Base-by-base conservation (phyloP, 495 filamentous ascomycete species). In the Sporormia fimetaria region DNA sequence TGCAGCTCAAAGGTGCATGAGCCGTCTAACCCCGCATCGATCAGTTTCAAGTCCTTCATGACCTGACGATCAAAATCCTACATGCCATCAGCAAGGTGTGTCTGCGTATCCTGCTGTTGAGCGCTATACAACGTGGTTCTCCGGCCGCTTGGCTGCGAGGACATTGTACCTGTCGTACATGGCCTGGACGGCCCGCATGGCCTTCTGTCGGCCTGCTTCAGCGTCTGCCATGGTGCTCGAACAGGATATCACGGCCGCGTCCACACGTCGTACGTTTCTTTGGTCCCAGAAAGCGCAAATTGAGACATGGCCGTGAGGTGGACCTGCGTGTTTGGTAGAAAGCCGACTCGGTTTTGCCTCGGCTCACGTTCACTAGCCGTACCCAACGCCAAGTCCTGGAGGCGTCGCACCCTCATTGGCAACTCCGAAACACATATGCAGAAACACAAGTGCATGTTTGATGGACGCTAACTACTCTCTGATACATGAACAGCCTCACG, bases 91-190 rank as follows among this genome's bases (percentile, higher is more conserved):
- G 23, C 17, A 39, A 12, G 22, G 4, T 15, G n/a, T 14, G 2
- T 9, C 31, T 14, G 11, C 11, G 6, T 31, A 20, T 33, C n/a
- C 24, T 25, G 40, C 20, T 11, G n/a, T 29, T 6, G 21, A 6
- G 10, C 36, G 46, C 53, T n/a, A 18, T n/a, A 49, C 53, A 38
- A 42, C 33, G 30, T 55, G 52, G 20, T 45, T 18, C 2, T 23
- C 29, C 16, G 50, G 43, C 22, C 52, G 29, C 12, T 33, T 16
- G 9, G 23, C 38, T 16, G 43, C 37, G 11, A 55, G 33, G 8
- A 48, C 37, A 3, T 28, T 42, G 31, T 57, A 63, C 55, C 61
- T 44, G 11, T 64, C 60, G 39, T 63, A 66, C 30, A 64, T 59
- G 15, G 61, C 59, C 29, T 61, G 25, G 26, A 64, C 61, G 18